These are phyloP conservation scores for Backusella circina DNA, from an alignment of 192 early-diverging fungal species.

Conservation along the genomic window DNA sequence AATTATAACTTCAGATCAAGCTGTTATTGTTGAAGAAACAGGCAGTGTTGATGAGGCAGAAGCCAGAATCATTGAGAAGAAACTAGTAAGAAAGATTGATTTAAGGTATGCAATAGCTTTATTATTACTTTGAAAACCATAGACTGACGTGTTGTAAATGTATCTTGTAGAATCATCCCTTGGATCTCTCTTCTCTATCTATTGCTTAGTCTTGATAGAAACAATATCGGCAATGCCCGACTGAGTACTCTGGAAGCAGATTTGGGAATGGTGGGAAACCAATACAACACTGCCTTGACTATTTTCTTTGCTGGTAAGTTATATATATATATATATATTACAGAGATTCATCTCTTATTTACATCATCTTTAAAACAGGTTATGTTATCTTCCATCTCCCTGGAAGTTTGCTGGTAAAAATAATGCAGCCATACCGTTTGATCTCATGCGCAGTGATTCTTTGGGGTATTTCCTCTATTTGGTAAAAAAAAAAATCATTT, in stretches of 20 bases:
- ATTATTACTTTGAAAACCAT: background rate
- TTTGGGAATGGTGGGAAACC: conserved; percentile 13
- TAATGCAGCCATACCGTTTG: conserved; percentile 21
- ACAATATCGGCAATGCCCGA: conserved; percentile 30
- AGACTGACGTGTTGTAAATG: background rate
- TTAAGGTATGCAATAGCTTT: background rate
- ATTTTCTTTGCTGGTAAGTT: conserved; percentile 28
- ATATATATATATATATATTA: too few species aligned
- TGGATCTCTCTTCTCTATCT: conserved; percentile 18
- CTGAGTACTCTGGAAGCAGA: conserved; percentile 21
- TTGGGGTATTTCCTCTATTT: conserved; percentile 23
- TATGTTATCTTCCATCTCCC: conserved; percentile 27
- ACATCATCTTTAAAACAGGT: conserved; percentile 6
- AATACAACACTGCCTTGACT: conserved; percentile 27
- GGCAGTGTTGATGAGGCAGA: background rate
- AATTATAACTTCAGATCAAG: background rate
- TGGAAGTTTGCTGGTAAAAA: conserved; percentile 19
- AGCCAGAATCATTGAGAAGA: background rate
- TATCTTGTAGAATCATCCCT: conserved; percentile 3
- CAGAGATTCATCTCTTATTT: too few species aligned
- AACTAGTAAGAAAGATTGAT: conserved; percentile 9
- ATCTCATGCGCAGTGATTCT: conserved; percentile 25
- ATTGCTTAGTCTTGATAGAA: conserved; percentile 22
- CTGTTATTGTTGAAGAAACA: background rate
- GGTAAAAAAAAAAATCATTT: conserved; percentile 4